Percentiles rank a stretch among this genome's conserved stretches.
phyloP scores from a whole-genome alignment of 345 rosid species.

The Sisymbrium irio region DNA sequence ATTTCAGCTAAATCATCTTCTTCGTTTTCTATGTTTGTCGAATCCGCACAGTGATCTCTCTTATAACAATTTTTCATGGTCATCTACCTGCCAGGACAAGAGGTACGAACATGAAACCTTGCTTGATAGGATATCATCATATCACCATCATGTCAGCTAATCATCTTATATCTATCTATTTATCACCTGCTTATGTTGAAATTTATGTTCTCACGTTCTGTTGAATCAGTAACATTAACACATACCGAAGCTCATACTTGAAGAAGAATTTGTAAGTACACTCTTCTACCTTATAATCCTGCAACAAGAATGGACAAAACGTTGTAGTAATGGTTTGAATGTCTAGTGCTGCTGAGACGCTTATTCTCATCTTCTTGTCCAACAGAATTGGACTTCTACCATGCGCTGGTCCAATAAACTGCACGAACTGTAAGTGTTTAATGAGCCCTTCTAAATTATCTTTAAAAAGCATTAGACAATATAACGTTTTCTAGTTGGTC shows the following conservation, averaged over 20 bases:
- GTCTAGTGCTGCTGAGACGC: no score
- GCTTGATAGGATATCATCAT: not conserved
- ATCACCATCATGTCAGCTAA: no score
- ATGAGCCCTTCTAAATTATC: not conserved
- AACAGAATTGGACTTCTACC: slow-evolving; percentile 21
- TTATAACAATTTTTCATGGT: slow-evolving; percentile 26
- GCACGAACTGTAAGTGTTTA: not conserved
- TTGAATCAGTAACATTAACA: slow-evolving; percentile 27
- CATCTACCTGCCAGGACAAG: not conserved
- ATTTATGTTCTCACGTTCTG: not conserved
- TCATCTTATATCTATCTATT: not conserved
- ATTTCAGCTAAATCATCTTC: not conserved
- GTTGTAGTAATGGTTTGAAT: no score
- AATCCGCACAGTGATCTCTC: slow-evolving; percentile 25
- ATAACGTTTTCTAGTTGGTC: no score
- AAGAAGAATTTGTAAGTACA: slow-evolving; percentile 19
- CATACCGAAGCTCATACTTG: slow-evolving; percentile 11
- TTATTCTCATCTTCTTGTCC: not conserved
- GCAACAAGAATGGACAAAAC: not conserved
- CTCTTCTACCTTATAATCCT: not conserved
- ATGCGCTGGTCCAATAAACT: not conserved
- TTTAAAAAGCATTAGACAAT: not conserved
- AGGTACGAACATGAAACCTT: not conserved
- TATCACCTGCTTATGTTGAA: not conserved
- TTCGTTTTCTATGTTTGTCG: not conserved